phyloP scores from a whole-genome alignment of 148 eudicot genomes.

The Camellia japonica region DNA sequence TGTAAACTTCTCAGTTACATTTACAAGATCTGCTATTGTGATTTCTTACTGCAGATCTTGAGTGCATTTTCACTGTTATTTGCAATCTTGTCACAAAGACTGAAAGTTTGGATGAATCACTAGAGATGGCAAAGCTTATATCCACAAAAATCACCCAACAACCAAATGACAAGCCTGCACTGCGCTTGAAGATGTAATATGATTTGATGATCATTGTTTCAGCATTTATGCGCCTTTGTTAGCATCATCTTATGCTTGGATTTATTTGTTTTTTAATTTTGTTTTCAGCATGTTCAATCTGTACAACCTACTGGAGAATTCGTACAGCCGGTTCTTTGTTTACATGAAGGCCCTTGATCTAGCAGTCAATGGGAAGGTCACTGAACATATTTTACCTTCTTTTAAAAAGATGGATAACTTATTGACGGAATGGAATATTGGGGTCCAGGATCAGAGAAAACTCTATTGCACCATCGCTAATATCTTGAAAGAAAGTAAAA shows the following conservation, averaged over 20 bases:
- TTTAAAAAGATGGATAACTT: slow-evolving; percentile 75
- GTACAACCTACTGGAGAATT: slow-evolving; percentile 77
- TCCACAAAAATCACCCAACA: slow-evolving; percentile 65
- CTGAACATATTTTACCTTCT: slow-evolving; percentile 73
- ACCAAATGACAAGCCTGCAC: slow-evolving; percentile 79
- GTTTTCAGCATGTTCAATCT: slow-evolving; percentile 77
- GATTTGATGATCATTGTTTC: neutral
- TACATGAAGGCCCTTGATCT: slow-evolving; percentile 88
- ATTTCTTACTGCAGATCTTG: slow-evolving; percentile 51
- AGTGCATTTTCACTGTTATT: slow-evolving; percentile 79
- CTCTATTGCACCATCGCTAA: slow-evolving; percentile 65
- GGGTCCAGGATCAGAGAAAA: slow-evolving; percentile 71
- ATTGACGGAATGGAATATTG: slow-evolving; percentile 87
- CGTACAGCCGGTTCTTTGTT: slow-evolving; percentile 69
- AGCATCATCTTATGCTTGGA: slow-evolving; percentile 6
- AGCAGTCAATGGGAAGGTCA: slow-evolving; percentile 67
- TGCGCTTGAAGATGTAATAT: slow-evolving; percentile 77
- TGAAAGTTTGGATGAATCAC: slow-evolving; percentile 64
- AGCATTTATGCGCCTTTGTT: slow-evolving; percentile 4
- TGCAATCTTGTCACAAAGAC: slow-evolving; percentile 73
- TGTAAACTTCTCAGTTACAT: neutral
- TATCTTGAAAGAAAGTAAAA: slow-evolving; percentile 74
- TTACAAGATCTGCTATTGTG: neutral
- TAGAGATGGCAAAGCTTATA: slow-evolving; percentile 79
- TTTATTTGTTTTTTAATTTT: neutral